Base-by-base conservation (phyloP, 306 rosid species). In the Oxytropis ochrocephala region DNA sequence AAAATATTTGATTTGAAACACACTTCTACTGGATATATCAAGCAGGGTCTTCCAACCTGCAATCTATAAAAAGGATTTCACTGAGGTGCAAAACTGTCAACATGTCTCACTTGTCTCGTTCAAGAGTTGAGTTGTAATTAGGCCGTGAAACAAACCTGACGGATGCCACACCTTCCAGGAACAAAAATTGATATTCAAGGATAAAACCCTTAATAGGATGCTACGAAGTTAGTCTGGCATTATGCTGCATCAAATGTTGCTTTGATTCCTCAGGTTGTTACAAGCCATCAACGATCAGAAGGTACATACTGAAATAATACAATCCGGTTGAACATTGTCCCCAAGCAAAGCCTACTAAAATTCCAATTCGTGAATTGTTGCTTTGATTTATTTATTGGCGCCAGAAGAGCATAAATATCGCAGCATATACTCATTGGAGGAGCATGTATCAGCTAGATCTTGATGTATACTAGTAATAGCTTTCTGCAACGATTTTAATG, bases 381-480 rank as follows among this genome's bases (percentile, higher is more conserved):
- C 62, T 12, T 11, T 83, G 81, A 84, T 82, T 80, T 78, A 85
- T 84, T 83, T 78, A 63, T 66, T 62, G 46, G 85, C 69, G 68
- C 46, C 80, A 6, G 82, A 69, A 18, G 92, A 81, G 72, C 96
- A 85, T 59, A 94, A 79, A 80, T 89, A 94, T 19, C 78, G 86
- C 72, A 91, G 92, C 88, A 65, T 84, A 61, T 80, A 88, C 79
- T 94, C 97, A 13, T 94, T 94, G 59, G 99, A 94, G 29, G 94
- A 89, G 75, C 96, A 91, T 8, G 86, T 94, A 67, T 87, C 96
- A 21, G 95, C 92, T 70, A 94, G 80, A 77, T 94, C 99, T 63
- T 87, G 95, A 80, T 94, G 95, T 11, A 77, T 80, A 81, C 80
- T 80, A 14, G 95, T 87, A 33, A 95, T 81, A 56, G 95, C 89